Conservation (phyloP, 1,284 basidiomycete genomes). For the Xerocomus nothofagi region DNA sequence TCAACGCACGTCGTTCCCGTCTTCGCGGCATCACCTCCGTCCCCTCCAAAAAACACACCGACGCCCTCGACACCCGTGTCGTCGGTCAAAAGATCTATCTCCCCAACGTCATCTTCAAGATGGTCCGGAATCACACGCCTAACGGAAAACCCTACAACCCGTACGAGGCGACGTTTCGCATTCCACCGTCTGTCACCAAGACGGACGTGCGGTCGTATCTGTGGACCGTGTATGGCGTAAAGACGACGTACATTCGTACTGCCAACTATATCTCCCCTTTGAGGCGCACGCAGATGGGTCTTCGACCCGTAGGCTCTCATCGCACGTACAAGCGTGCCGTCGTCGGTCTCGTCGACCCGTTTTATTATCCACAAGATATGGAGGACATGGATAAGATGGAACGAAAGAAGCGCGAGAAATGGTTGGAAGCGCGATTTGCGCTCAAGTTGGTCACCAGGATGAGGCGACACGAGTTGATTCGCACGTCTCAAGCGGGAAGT, state of each 20-base stretch:
- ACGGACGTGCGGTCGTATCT: slow-evolving; percentile 90
- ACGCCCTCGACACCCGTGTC: slow-evolving; percentile 46
- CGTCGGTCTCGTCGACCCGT: slow-evolving; percentile 85
- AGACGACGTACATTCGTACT: slow-evolving; percentile 91
- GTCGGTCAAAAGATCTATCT: slow-evolving; percentile 85
- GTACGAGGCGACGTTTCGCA: slow-evolving; percentile 91
- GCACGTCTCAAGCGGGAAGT: slow-evolving; percentile 47
- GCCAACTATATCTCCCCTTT: slow-evolving; percentile 78
- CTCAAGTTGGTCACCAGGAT: slow-evolving; percentile 43
- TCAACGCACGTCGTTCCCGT: slow-evolving; percentile 58
- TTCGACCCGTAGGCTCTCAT: slow-evolving; percentile 38
- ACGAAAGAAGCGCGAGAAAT: slow-evolving; percentile 53
- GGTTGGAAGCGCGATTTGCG: slow-evolving; percentile 60
- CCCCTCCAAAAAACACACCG: slow-evolving; percentile 37
- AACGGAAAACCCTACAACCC: slow-evolving; percentile 85
- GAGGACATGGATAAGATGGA: slow-evolving; percentile 70
- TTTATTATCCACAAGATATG: slow-evolving; percentile 82
- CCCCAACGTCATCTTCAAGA: slow-evolving; percentile 81
- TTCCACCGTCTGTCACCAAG: slow-evolving; percentile 86
- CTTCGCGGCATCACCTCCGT: slow-evolving; percentile 60
- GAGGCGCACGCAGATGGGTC: slow-evolving; percentile 36
- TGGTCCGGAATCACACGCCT: slow-evolving; percentile 84
- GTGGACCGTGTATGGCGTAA: slow-evolving; percentile 78
- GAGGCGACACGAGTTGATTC: slow-evolving; percentile 46
- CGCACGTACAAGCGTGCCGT: slow-evolving; percentile 85